phyloP scores from a whole-genome alignment of 768 basidiomycete species.

The Hygrophoropsis aurantiaca region DNA sequence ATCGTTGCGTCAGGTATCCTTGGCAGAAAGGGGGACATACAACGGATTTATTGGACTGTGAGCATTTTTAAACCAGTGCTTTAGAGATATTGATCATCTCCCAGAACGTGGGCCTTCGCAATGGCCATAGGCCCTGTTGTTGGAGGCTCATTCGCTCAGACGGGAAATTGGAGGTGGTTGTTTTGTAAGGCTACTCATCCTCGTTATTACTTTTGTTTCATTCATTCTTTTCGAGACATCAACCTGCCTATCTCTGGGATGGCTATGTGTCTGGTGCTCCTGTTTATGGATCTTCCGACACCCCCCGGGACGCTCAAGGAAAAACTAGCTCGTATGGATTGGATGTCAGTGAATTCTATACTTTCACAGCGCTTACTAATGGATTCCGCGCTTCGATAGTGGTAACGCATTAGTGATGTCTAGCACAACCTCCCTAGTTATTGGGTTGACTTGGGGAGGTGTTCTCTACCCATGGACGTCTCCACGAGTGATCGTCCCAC shows the following conservation, averaged over 20 bases:
- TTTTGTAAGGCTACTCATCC: conserved; percentile 29
- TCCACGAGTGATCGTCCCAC: conserved; percentile 37
- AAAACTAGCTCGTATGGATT: conserved; percentile 42
- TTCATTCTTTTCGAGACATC: conserved; percentile 27
- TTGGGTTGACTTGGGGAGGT: conserved; percentile 52
- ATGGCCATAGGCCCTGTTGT: conserved; percentile 34
- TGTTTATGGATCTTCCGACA: conserved; percentile 32
- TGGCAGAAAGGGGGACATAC: conserved; percentile 43
- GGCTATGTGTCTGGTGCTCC: conserved; percentile 22
- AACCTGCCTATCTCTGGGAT: conserved; percentile 39
- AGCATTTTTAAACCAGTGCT: conserved; percentile 1
- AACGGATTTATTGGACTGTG: conserved; percentile 37
- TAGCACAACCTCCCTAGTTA: conserved; percentile 32
- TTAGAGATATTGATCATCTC: not conserved
- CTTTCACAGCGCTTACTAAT: too few relatives aligned
- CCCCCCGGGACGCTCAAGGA: conserved; percentile 33
- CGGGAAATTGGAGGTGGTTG: conserved; percentile 39
- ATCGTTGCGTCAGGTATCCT: conserved; percentile 22
- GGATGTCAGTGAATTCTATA: conserved; percentile 35
- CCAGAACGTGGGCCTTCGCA: conserved; percentile 36
- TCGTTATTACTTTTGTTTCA: not conserved
- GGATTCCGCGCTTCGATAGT: conserved; percentile 15
- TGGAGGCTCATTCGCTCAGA: conserved; percentile 33
- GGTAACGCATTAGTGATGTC: conserved; percentile 43
- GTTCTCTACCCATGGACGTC: conserved; percentile 42